These are phyloP conservation scores for Pseudonitzschia delicatissima DNA, from an alignment of 108 stramenopile species.

Conservation along the genomic window DNA sequence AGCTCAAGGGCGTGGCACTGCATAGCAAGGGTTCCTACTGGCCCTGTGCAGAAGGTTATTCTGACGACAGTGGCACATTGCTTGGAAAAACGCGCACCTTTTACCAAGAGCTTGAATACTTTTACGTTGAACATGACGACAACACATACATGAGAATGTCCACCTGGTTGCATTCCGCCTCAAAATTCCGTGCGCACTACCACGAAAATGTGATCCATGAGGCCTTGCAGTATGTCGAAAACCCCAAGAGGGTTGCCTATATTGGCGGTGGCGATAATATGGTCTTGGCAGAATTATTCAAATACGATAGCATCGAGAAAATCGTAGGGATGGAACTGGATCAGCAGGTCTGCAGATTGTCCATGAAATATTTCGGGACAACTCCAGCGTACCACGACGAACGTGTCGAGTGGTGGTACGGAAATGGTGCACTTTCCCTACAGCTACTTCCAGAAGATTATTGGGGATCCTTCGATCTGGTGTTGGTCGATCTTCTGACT, in stretches of 20 bases:
- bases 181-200: conserved; percentile 30
- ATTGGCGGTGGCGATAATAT: conserved; percentile 73
- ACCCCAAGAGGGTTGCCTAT: conserved; percentile 53
- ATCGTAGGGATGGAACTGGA: conserved; percentile 63
- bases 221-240: conserved; percentile 59
- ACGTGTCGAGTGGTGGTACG: conserved; percentile 70
- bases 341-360: conserved; percentile 51
- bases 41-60: background rate
- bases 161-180: conserved; percentile 4
- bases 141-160: background rate
- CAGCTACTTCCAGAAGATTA: conserved; percentile 62
- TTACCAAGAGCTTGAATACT: conserved; percentile 1
- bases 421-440: conserved; percentile 65
- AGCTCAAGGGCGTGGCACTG: background rate
- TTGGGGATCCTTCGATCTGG: conserved; percentile 74
- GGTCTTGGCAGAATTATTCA: conserved; percentile 62
- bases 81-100: background rate
- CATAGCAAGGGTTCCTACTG: background rate
- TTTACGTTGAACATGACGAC: background rate
- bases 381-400: conserved; percentile 55
- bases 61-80: background rate
- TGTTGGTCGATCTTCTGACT: conserved; percentile 53
- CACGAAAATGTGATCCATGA: conserved; percentile 74
- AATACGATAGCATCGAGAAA: conserved; percentile 59
- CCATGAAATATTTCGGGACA: conserved; percentile 58